Conservation (phyloP, 2,329 filamentous ascomycete genomes). For the Phialocephala subalpina region DNA sequence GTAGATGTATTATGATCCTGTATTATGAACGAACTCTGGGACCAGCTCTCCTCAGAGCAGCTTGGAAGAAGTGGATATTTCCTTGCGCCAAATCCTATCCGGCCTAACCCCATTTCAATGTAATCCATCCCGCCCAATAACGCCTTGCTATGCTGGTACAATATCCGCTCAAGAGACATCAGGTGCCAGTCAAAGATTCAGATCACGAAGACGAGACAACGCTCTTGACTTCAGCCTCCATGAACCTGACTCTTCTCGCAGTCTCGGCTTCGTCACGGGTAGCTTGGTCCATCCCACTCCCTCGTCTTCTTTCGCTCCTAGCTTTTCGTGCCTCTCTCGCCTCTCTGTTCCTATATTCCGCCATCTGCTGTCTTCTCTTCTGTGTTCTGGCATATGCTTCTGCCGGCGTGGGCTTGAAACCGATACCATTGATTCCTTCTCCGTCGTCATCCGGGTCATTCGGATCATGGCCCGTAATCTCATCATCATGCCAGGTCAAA, state of each 20-base stretch:
- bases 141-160: not conserved
- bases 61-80: not conserved
- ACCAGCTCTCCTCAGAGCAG: not conserved
- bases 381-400: conserved; percentile 64
- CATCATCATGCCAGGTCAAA: conserved; percentile 72
- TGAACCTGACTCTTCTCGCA: conserved; percentile 41
- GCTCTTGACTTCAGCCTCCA: conserved; percentile 32
- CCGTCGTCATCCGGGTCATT: conserved; percentile 73
- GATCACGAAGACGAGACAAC: conserved; percentile 29
- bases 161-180: not conserved
- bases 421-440: conserved; percentile 72
- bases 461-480: conserved; percentile 72
- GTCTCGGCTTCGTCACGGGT: conserved; percentile 34
- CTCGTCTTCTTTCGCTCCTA: conserved; percentile 60
- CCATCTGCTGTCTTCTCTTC: conserved; percentile 67
- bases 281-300: conserved; percentile 24
- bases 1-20: conserved; percentile 9
- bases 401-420: conserved; percentile 70
- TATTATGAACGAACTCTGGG: not conserved
- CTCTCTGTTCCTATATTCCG: conserved; percentile 68
- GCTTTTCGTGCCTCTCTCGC: conserved; percentile 66
- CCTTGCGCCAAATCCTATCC: conserved; percentile 2
- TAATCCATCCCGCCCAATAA: not conserved
- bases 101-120: not conserved
- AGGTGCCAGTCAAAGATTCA: not conserved